Evolutionary conservation across 495 filamentous ascomycete species (phyloP).

Genomic region (Pyronema omphalodes): DNA sequence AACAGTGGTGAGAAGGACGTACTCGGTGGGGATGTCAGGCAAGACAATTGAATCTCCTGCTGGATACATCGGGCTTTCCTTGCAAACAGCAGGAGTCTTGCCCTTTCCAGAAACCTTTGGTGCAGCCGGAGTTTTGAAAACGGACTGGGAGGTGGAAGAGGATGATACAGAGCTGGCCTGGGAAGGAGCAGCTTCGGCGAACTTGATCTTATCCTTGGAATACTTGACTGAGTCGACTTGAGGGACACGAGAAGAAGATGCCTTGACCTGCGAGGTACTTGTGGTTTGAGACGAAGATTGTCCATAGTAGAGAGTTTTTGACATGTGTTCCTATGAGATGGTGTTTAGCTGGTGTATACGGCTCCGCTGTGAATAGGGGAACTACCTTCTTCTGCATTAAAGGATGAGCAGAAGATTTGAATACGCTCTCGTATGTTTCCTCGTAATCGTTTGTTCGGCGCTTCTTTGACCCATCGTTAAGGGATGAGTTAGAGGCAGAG

Average conservation of each 20-base stretch:
- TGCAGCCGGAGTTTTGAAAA: slow-evolving; percentile 20
- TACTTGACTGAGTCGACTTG: slow-evolving; percentile 37
- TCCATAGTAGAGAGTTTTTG: slow-evolving; percentile 38
- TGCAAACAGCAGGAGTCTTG: slow-evolving; percentile 30
- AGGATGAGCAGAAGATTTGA: slow-evolving; percentile 58
- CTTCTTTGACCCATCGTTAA: slow-evolving; percentile 36
- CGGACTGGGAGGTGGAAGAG: slow-evolving; percentile 22
- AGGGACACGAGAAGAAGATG: slow-evolving; percentile 18
- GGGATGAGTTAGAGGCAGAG: slow-evolving; percentile 24
- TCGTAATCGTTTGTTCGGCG: slow-evolving; percentile 40
- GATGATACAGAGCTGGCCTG: slow-evolving; percentile 5
- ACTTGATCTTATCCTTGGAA: slow-evolving; percentile 73
- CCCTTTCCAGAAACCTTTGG: slow-evolving; percentile 17
- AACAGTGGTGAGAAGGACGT: slow-evolving; percentile 11
- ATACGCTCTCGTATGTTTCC: slow-evolving; percentile 26
- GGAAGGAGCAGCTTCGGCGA: slow-evolving; percentile 49
- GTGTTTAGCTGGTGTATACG: slow-evolving; percentile 3
- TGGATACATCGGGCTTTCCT: slow-evolving; percentile 57
- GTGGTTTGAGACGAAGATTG: slow-evolving; percentile 35
- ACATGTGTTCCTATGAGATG: slow-evolving; percentile 7
- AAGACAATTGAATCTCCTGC: slow-evolving; percentile 67
- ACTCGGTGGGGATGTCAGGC: slow-evolving; percentile 75
- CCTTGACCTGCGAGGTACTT: slow-evolving; percentile 11
- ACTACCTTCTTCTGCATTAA: slow-evolving; percentile 29
- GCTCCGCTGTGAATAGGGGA: slow-evolving; percentile 29